Evolutionary conservation across 495 filamentous ascomycete genomes (phyloP).

Genomic region (Hamigera avellanea): DNA sequence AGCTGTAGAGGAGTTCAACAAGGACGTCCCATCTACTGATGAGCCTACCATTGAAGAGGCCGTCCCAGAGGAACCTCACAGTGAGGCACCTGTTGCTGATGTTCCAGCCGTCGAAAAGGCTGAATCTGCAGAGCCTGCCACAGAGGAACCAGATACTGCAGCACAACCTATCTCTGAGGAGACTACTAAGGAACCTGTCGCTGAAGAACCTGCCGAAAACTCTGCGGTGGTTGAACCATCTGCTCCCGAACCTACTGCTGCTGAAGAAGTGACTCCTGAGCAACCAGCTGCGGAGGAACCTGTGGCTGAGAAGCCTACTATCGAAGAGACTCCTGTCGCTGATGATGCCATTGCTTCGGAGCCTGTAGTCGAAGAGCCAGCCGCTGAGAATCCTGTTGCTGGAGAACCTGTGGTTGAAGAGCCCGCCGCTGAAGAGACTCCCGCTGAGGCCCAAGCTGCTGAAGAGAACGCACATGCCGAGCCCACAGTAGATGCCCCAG

Average conservation of each 20-base stretch:
- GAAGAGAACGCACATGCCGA: not conserved
- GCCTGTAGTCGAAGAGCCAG: not conserved
- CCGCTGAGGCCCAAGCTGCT: slow-evolving; percentile 4
- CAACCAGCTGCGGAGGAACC: not conserved
- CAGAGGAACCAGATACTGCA: not conserved
- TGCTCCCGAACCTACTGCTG: not conserved
- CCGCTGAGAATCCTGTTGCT: slow-evolving; percentile 1
- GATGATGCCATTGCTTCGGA: not conserved
- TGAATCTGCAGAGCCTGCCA: slow-evolving; percentile 1
- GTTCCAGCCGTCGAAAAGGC: not conserved
- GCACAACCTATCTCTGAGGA: not conserved
- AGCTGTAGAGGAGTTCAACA: not conserved
- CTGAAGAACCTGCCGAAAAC: not conserved
- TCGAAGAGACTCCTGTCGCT: not conserved
- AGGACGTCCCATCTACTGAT: slow-evolving; percentile 1
- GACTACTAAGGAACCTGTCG: slow-evolving; percentile 1
- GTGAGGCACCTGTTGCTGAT: slow-evolving; percentile 2
- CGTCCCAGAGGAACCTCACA: too few relatives aligned
- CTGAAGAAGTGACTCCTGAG: not conserved
- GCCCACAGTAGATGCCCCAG: not conserved
- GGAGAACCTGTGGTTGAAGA: slow-evolving; percentile 1
- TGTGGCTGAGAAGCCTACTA: not conserved
- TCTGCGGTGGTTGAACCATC: not conserved
- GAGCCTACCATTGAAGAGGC: slow-evolving; percentile 1
- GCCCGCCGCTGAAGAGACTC: slow-evolving; percentile 1